Conservation (phyloP, 2,329 filamentous ascomycete species). For the Pseudovirgaria hyperparasitica region DNA sequence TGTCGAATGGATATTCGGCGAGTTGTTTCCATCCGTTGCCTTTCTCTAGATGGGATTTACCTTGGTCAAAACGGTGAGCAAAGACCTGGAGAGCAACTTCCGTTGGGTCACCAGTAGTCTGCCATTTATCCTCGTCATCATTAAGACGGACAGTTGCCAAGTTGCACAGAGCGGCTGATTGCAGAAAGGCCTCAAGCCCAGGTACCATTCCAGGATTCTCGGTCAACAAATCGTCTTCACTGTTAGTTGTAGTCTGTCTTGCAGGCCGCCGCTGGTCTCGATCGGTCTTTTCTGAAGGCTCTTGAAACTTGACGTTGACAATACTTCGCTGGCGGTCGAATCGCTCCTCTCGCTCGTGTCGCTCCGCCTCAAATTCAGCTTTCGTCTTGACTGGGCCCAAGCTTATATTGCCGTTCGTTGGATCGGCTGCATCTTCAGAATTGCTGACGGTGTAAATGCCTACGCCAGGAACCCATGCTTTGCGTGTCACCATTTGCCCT, state of each 20-base stretch:
- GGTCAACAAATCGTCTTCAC: slow-evolving; percentile 7
- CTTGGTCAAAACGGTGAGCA: slow-evolving; percentile 25
- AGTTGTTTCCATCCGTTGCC: slow-evolving; percentile 17
- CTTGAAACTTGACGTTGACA: slow-evolving; percentile 11
- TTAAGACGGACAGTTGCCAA: slow-evolving; percentile 36
- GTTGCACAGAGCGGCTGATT: slow-evolving; percentile 31
- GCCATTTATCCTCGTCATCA: slow-evolving; percentile 25
- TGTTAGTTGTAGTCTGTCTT: slow-evolving; percentile 5
- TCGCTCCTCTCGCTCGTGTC: slow-evolving; percentile 7
- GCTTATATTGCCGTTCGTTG: slow-evolving; percentile 16
- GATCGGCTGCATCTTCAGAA: slow-evolving; percentile 17
- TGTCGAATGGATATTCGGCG: slow-evolving; percentile 27
- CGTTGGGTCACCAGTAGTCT: slow-evolving; percentile 22
- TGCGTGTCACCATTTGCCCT: slow-evolving; percentile 22
- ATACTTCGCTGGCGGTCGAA: slow-evolving; percentile 12
- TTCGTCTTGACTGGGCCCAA: slow-evolving; percentile 9
- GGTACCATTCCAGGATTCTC: slow-evolving; percentile 14
- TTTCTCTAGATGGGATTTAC: slow-evolving; percentile 16
- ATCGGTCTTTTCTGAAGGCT: slow-evolving; percentile 16
- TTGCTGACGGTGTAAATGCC: slow-evolving; percentile 20
- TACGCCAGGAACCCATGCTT: slow-evolving; percentile 20
- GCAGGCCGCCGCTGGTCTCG: slow-evolving; percentile 7
- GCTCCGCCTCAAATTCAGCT: slow-evolving; percentile 17
- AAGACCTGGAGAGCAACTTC: slow-evolving; percentile 27
- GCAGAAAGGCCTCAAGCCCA: slow-evolving; percentile 19